Percentiles rank a stretch among this genome's conserved stretches.
Evolutionary conservation across 2,329 filamentous ascomycete species (phyloP).

Genomic region (Delphinella strobiligena): DNA sequence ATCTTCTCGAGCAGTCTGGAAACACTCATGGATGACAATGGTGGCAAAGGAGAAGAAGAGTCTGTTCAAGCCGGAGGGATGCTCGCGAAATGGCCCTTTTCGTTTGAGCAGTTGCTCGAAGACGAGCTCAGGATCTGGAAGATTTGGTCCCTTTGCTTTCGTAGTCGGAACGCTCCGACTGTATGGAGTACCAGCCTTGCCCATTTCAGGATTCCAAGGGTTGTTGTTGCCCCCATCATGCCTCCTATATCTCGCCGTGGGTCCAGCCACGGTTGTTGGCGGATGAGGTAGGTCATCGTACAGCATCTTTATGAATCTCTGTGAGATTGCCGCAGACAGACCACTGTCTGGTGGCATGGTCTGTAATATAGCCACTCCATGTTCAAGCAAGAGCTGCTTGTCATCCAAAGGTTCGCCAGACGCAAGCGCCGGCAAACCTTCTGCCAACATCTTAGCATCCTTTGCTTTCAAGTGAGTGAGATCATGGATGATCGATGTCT

Average conservation of each 20-base stretch:
- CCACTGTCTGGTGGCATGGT: constrained; percentile 37
- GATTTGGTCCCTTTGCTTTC: constrained; percentile 38
- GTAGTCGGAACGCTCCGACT: constrained; percentile 32
- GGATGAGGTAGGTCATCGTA: constrained; percentile 43
- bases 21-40: constrained; percentile 37
- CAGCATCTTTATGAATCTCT: constrained; percentile 41
- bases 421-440: constrained; percentile 30
- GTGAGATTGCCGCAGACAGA: constrained; percentile 34
- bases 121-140: constrained; percentile 37
- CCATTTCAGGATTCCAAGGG: constrained; percentile 38
- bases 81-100: constrained; percentile 27
- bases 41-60: constrained; percentile 38
- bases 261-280: constrained; percentile 34
- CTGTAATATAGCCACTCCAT: constrained; percentile 13
- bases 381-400: constrained; percentile 23
- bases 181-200: constrained; percentile 39
- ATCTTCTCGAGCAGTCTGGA: constrained; percentile 29
- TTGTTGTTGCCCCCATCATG: constrained; percentile 37
- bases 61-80: constrained; percentile 33
- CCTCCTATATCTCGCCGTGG: constrained; percentile 30
- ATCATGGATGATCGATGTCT: constrained; percentile 30
- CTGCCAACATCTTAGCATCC: constrained; percentile 26
- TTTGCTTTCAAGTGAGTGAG: constrained; percentile 27
- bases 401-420: constrained; percentile 36
- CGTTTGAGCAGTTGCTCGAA: constrained; percentile 34